These are phyloP conservation scores for Neurospora sp. DNA, from an alignment of 495 filamentous ascomycete species.

Conservation along the genomic window DNA sequence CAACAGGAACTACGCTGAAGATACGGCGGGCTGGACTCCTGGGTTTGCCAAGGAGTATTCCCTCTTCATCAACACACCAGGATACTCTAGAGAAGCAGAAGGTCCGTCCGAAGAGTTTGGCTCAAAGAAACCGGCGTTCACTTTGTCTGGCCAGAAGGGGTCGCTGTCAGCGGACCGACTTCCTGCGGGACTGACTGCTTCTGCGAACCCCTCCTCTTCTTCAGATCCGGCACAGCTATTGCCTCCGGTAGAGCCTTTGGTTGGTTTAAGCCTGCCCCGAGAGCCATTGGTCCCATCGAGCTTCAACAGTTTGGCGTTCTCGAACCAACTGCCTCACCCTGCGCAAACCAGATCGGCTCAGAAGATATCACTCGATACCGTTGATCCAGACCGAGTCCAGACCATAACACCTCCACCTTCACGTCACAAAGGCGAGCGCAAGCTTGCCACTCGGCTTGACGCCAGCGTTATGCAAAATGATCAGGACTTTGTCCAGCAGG, in stretches of 20 bases:
- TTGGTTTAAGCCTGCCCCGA: neutral
- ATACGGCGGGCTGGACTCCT: conserved; percentile 42
- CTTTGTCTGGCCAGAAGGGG: conserved; percentile 26
- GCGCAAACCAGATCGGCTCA: conserved; percentile 23
- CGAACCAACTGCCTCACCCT: conserved; percentile 7
- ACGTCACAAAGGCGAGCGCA: conserved; percentile 38
- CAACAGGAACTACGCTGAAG: conserved; percentile 36
- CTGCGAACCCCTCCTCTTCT: conserved; percentile 48
- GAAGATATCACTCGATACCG: conserved; percentile 30
- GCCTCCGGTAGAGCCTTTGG: conserved; percentile 47
- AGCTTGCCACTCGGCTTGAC: conserved; percentile 41
- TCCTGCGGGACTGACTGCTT: conserved; percentile 39
- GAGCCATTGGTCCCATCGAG: conserved; percentile 28
- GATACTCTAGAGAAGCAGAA: conserved; percentile 35
- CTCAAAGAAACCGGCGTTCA: conserved; percentile 20
- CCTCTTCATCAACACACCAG: conserved; percentile 44
- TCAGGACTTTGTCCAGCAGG: conserved; percentile 32
- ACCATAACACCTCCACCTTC: conserved; percentile 44
- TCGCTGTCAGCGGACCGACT: conserved; percentile 28
- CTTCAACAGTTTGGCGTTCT: conserved; percentile 15
- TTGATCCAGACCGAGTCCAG: conserved; percentile 29
- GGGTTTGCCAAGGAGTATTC: conserved; percentile 49
- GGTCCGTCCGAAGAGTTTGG: conserved; percentile 31
- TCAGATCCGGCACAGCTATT: conserved; percentile 40
- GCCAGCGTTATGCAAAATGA: conserved; percentile 44